Base-by-base conservation (phyloP, 1,284 basidiomycete genomes). In the Irpex rosettiformis region DNA sequence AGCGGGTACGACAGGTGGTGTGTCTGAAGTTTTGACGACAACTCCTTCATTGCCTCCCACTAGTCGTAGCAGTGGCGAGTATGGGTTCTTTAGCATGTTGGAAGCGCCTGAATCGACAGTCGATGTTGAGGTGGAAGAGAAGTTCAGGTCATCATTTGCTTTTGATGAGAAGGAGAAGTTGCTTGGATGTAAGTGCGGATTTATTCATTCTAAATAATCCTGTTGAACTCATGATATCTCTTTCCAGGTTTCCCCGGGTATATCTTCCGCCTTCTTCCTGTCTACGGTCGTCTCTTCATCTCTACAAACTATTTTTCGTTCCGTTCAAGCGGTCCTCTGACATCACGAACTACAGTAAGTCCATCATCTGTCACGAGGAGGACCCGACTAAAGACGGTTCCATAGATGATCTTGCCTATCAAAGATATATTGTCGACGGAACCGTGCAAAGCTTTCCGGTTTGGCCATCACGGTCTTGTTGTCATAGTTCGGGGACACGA, bases 401-500 rank as follows among this genome's bases (percentile, higher is more conserved):
- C 13, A 30, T 68, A 97, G 92, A 98, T 99, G 96, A 86, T 96
- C 30, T 79, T 98, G 18, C 96, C 96, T 4, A 85, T 97, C 57
- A 83, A 84, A 54, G 96, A 98, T 70, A 83, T 98, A 51, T 78
- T 97, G 33, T 84, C 91, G 8, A 82, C 87, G 6, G 91, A 97
- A 71, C 89, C 85, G 67, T 88, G 92, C 16, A 93, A 89, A 69
- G 93, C 94, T 0, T 93, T 93, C 67, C 85, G 91, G 11, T 93
- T 95, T 68, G 93, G 90, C 2, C 93, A 94, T 66, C 85, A 91
- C 64, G 96, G 94, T 5, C 82, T 98, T 21, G 86, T 93, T 28
- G 79, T 98, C 59, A 89, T 97, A 56, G 87, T 99, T 64, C 92
- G 92, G 67, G 96, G 96, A 0, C 92, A 98, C 70, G 96, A 98